phyloP scores from a whole-genome alignment of 257 asterid genomes.

The Nicotiana knightiana region DNA sequence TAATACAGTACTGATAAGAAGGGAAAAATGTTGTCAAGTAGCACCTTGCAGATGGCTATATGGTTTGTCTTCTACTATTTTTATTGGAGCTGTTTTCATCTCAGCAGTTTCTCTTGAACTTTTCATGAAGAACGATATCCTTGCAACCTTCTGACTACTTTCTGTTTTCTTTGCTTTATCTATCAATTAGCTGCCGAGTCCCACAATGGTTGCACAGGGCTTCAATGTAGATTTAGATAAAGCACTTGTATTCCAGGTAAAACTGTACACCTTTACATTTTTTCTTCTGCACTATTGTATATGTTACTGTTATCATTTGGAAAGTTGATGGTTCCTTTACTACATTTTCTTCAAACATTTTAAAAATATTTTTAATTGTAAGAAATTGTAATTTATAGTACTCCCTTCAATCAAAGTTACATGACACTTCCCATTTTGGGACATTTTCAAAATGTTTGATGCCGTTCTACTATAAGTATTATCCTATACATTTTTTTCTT shows the following conservation, averaged over 20 bases:
- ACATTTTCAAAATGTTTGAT: background rate
- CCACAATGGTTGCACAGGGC: conserved; percentile 2
- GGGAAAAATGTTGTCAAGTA: background rate
- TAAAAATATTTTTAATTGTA: background rate
- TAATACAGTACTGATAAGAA: background rate
- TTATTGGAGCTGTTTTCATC: background rate
- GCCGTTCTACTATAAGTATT: background rate
- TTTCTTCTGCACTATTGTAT: background rate
- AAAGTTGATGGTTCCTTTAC: background rate
- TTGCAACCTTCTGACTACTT: background rate
- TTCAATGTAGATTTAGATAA: conserved; percentile 1
- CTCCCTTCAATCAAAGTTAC: background rate
- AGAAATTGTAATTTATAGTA: background rate
- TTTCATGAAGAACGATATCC: background rate
- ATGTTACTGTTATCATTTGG: background rate
- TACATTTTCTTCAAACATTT: background rate
- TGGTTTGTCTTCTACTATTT: background rate
- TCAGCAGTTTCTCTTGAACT: background rate
- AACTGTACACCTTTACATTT: background rate
- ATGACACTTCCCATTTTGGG: background rate
- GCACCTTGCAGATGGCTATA: background rate
- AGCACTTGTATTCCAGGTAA: conserved; percentile 9
- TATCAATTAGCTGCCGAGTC: background rate
- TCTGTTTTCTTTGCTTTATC: background rate
- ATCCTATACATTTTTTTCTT: background rate